Evolutionary conservation across 2,329 filamentous ascomycete genomes (phyloP).

Genomic region (Aspergillus pseudoterreus): DNA sequence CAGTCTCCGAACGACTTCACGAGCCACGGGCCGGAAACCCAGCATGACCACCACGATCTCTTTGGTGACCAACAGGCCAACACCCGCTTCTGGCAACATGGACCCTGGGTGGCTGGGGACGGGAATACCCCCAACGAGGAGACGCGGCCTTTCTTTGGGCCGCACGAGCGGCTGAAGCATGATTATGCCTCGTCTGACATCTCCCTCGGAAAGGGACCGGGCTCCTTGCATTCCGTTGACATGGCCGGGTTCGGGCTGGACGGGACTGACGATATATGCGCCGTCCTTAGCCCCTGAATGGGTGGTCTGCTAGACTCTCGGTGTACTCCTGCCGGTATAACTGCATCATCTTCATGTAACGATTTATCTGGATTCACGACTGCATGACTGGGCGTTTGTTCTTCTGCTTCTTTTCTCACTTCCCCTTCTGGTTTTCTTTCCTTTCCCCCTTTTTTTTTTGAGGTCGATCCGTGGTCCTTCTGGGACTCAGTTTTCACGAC

Average conservation of each 20-base stretch:
- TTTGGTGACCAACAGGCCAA: slow-evolving; percentile 44
- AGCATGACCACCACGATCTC: slow-evolving; percentile 42
- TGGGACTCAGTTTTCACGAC: slow-evolving; percentile 10
- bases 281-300: slow-evolving; percentile 36
- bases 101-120: slow-evolving; percentile 40
- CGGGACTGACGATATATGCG: slow-evolving; percentile 33
- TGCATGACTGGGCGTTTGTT: slow-evolving; percentile 40
- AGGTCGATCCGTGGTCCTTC: background rate
- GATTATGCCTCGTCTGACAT: slow-evolving; percentile 44
- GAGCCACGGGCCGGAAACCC: slow-evolving; percentile 31
- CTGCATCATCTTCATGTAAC: slow-evolving; percentile 36
- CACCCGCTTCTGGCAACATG: slow-evolving; percentile 43
- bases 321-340: slow-evolving; percentile 25
- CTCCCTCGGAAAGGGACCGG: slow-evolving; percentile 40
- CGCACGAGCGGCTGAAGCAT: slow-evolving; percentile 41
- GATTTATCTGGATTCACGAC: slow-evolving; percentile 39
- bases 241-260: slow-evolving; percentile 45
- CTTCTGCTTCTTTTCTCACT: slow-evolving; percentile 14
- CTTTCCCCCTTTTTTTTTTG: slow-evolving; percentile 3
- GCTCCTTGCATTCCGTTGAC: slow-evolving; percentile 43
- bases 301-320: slow-evolving; percentile 4
- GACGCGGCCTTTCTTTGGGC: slow-evolving; percentile 42
- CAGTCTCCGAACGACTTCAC: slow-evolving; percentile 41
- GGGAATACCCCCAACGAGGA: slow-evolving; percentile 42
- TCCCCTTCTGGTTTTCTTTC: slow-evolving; percentile 7